A percentile compares a stretch with the other conserved stretches of the same genome.
These are phyloP conservation scores for Daldinia sp. DNA, from an alignment of 2,329 filamentous ascomycete species.

Conservation along the genomic window DNA sequence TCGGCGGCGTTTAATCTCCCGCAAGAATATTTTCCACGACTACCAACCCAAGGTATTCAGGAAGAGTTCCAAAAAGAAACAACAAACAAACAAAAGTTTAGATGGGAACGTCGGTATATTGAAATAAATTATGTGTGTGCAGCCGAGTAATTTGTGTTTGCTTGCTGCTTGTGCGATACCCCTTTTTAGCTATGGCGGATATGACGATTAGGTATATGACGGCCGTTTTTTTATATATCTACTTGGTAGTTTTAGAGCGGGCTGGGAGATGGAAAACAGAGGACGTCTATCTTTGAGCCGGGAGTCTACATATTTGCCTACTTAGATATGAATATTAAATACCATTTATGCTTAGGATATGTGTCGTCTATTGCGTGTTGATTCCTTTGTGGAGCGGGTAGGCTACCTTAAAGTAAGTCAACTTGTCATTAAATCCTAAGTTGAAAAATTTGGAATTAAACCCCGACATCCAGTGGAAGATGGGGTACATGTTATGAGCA, in stretches of 20 bases:
- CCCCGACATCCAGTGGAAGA: too few relatives aligned
- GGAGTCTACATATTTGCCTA: not conserved
- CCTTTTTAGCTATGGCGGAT: not conserved
- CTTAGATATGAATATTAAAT: not conserved
- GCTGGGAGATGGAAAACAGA: not conserved
- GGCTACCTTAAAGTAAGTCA: too few relatives aligned
- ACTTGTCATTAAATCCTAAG: too few relatives aligned
- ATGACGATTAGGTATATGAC: constrained; percentile 2
- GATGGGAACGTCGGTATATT: not conserved
- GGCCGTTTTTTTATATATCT: not conserved
- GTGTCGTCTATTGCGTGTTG: not conserved
- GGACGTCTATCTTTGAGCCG: not conserved
- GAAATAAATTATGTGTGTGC: not conserved
- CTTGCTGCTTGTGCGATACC: constrained; percentile 8
- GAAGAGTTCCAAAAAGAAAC: not conserved
- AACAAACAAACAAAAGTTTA: not conserved
- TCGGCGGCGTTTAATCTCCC: constrained; percentile 53
- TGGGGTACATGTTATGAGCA: too few relatives aligned
- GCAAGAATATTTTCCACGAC: not conserved
- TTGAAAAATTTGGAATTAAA: too few relatives aligned
- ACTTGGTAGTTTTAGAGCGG: not conserved
- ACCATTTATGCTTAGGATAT: not conserved
- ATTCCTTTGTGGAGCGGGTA: too few relatives aligned
- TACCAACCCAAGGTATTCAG: not conserved
- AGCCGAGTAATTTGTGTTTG: not conserved